Conservation (phyloP, 2,329 filamentous ascomycete species). For the Ophiostoma quercus region DNA sequence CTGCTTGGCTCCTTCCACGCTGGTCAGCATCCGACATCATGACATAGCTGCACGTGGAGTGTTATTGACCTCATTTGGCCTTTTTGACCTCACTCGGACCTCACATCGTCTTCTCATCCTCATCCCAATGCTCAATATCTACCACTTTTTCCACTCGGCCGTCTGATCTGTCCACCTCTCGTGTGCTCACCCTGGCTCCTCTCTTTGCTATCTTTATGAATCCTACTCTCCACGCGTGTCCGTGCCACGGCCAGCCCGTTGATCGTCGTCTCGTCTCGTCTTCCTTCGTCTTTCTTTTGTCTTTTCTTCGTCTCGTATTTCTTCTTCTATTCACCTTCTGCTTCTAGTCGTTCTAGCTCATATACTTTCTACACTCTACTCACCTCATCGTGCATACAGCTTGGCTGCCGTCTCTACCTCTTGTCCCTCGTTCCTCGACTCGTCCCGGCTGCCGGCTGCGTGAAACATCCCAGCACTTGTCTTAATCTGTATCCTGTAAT, state of each 20-base stretch:
- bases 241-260: not conserved
- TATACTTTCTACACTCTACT: not conserved
- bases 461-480: not conserved
- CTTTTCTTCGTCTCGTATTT: not conserved
- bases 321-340: not conserved
- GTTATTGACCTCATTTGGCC: too few species aligned
- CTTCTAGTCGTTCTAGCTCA: not conserved
- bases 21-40: not conserved
- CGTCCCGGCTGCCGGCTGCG: slow-evolving; percentile 10
- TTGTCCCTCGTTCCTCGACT: slow-evolving; percentile 9
- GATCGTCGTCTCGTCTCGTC: not conserved
- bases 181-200: not conserved
- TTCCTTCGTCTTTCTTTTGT: not conserved
- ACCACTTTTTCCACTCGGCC: not conserved
- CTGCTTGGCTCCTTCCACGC: not conserved
- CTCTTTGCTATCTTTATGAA: not conserved
- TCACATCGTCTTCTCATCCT: not conserved
- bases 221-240: not conserved
- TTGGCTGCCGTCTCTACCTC: not conserved
- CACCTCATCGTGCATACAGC: not conserved
- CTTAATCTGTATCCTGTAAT: not conserved
- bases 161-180: not conserved
- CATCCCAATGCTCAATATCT: not conserved
- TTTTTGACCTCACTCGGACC: not conserved
- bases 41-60: not conserved